Evolutionary conservation across 2,329 filamentous ascomycete genomes (phyloP).

Genomic region (Arthrobotrys sphaeroides): DNA sequence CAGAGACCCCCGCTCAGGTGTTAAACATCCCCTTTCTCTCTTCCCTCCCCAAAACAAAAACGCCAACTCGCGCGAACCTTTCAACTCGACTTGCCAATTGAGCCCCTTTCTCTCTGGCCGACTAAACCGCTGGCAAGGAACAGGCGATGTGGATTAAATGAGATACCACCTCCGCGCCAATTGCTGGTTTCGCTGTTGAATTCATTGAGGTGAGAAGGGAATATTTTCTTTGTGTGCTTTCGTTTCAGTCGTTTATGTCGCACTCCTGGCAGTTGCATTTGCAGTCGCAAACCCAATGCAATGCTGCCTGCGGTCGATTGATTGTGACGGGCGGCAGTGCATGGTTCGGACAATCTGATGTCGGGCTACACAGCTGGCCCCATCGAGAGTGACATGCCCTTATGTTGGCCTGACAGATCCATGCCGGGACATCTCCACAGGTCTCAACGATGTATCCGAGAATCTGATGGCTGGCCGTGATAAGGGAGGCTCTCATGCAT

Average conservation of each 20-base stretch:
- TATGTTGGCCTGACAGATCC: neutral
- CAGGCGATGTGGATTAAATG: constrained; percentile 33
- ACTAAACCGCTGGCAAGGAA: constrained; percentile 18
- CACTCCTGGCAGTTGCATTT: neutral
- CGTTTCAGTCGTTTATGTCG: neutral
- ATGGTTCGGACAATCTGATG: neutral
- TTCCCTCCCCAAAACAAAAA: constrained; percentile 16
- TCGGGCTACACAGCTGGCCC: neutral
- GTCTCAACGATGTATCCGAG: neutral
- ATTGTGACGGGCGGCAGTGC: neutral
- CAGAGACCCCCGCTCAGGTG: neutral
- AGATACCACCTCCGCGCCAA: constrained; percentile 11
- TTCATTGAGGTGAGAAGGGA: constrained; percentile 34
- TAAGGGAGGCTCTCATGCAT: constrained; percentile 10
- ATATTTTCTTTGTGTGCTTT: constrained; percentile 9
- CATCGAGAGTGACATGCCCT: neutral
- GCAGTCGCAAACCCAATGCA: neutral
- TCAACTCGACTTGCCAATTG: constrained; percentile 43
- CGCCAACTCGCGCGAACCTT: constrained; percentile 39
- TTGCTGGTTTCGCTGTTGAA: constrained; percentile 24
- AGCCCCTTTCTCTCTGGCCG: constrained; percentile 31
- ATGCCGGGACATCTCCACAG: neutral
- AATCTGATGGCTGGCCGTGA: neutral
- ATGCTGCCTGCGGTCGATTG: neutral
- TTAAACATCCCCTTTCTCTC: constrained; percentile 38